A percentile compares a stretch with the other conserved stretches of the same genome.
Conservation (phyloP, 768 basidiomycete species). For the Pisolithus sp. region DNA sequence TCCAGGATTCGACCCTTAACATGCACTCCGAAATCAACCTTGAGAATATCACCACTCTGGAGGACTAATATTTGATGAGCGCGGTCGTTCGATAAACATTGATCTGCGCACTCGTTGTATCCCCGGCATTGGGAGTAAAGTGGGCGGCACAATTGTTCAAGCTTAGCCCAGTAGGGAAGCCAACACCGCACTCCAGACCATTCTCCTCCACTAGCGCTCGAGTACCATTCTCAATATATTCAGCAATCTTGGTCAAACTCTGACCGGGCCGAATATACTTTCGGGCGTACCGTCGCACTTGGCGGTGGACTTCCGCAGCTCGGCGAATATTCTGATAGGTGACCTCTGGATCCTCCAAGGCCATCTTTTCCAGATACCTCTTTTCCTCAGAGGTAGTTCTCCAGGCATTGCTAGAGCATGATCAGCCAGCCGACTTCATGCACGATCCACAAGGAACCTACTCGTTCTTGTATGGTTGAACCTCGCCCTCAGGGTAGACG, state of each 20-base stretch:
- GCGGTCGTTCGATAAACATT: not conserved
- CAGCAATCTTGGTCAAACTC: conserved; percentile 90
- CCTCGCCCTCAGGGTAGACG: conserved; percentile 87
- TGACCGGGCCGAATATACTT: conserved; percentile 87
- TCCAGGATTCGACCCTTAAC: conserved; percentile 94
- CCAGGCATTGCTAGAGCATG: conserved; percentile 65
- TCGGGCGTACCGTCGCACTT: conserved; percentile 78
- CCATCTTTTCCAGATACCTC: conserved; percentile 71
- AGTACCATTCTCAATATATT: conserved; percentile 88
- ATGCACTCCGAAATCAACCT: conserved; percentile 97
- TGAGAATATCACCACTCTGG: conserved; percentile 79
- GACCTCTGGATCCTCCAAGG: conserved; percentile 71
- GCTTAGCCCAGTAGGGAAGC: conserved; percentile 94
- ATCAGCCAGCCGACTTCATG: not conserved
- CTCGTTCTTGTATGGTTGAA: conserved; percentile 90
- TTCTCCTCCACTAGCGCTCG: conserved; percentile 89
- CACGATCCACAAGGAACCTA: conserved; percentile 35
- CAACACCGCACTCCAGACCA: conserved; percentile 79
- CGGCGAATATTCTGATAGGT: conserved; percentile 89
- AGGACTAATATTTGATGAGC: conserved; percentile 50
- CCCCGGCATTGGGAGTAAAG: conserved; percentile 92
- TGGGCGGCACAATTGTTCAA: conserved; percentile 95
- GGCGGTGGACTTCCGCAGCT: conserved; percentile 93
- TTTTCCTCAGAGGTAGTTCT: conserved; percentile 89
- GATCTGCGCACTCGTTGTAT: conserved; percentile 59